These are phyloP conservation scores for Betula pendula DNA, from an alignment of 306 rosid genomes.

Conservation along the genomic window DNA sequence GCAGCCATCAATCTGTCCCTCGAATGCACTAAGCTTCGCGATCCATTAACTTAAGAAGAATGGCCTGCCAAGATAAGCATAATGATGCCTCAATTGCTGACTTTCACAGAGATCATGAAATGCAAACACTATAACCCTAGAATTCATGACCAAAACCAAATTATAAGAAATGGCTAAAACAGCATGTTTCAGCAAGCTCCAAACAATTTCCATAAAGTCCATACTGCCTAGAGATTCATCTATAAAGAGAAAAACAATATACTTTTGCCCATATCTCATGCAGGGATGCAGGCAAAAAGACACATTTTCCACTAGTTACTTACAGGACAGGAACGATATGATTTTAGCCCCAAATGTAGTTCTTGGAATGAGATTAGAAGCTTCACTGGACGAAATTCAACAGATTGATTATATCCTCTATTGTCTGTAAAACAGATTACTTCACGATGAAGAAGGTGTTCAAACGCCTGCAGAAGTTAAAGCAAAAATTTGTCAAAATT, in stretches of 20 bases:
- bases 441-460: conserved; percentile 78
- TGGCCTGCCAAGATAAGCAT: conserved; percentile 48
- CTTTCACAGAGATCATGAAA: conserved; percentile 1
- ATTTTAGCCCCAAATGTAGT: conserved; percentile 67
- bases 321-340: conserved; percentile 76
- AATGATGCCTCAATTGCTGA: conserved; percentile 15
- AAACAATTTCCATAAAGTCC: conserved; percentile 19
- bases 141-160: conserved; percentile 1
- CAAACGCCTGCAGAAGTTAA: conserved; percentile 72
- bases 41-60: conserved; percentile 61
- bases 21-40: conserved; percentile 41
- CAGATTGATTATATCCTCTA: conserved; percentile 62
- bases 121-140: background rate
- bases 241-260: background rate
- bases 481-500: conserved; percentile 17
- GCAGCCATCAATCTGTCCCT: conserved; percentile 23
- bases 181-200: conserved; percentile 9
- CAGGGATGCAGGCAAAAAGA: background rate
- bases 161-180: background rate
- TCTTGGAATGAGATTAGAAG: conserved; percentile 61
- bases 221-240: background rate
- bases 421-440: conserved; percentile 72
- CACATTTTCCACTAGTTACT: conserved; percentile 31
- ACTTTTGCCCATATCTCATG: conserved; percentile 7
- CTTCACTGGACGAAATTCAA: conserved; percentile 77